Conservation (phyloP, 345 rosid species). For the Moricandia arvensis region DNA sequence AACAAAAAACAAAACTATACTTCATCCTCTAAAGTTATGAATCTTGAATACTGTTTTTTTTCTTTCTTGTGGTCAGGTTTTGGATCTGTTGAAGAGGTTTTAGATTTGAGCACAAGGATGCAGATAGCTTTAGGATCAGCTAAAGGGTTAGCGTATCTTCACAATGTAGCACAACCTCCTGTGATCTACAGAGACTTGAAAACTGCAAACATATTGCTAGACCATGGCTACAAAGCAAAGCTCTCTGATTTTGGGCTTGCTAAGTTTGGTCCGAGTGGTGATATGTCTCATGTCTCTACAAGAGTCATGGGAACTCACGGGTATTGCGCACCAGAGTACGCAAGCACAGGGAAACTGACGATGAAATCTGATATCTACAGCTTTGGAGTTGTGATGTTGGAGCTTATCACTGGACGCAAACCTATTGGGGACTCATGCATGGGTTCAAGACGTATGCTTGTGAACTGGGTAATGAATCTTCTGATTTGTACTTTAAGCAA, state of each 20-base stretch:
- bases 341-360: slow-evolving; percentile 50
- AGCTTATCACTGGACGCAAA: slow-evolving; percentile 62
- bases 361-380: slow-evolving; percentile 65
- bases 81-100: slow-evolving; percentile 35
- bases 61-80: slow-evolving; percentile 36
- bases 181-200: slow-evolving; percentile 70
- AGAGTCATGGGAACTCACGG: slow-evolving; percentile 74
- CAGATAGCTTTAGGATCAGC: slow-evolving; percentile 61
- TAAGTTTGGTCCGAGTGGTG: slow-evolving; percentile 61
- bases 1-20: background rate
- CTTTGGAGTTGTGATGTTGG: slow-evolving; percentile 67
- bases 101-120: slow-evolving; percentile 70
- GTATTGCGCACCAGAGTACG: slow-evolving; percentile 80
- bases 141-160: slow-evolving; percentile 61
- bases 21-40: background rate
- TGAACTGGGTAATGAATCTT: slow-evolving; percentile 52
- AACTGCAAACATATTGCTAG: slow-evolving; percentile 60
- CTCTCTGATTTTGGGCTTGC: slow-evolving; percentile 81
- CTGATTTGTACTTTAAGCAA: background rate
- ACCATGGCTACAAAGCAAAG: slow-evolving; percentile 47
- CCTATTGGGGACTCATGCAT: slow-evolving; percentile 38
- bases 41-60: background rate
- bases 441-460: slow-evolving; percentile 40
- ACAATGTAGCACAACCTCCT: slow-evolving; percentile 47
- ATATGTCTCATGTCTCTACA: slow-evolving; percentile 60